Base-by-base conservation (phyloP, 2,329 filamentous ascomycete species). In the Cladophialophora yegresii region DNA sequence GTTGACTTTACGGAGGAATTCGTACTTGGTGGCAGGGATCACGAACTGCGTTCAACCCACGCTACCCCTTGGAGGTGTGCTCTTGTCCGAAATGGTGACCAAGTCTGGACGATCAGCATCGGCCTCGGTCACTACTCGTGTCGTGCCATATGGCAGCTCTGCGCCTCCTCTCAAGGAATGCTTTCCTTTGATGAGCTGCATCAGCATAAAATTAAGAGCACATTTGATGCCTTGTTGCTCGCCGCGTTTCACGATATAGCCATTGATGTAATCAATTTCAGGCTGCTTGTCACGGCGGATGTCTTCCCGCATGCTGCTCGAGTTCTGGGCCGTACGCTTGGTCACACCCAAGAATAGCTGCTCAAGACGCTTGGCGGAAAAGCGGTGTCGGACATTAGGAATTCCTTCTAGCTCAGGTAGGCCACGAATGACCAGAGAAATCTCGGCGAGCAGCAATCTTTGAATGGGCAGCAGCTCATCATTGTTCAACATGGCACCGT, bases 241-340 rank as follows among this genome's bases (percentile, higher is more conserved):
- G 0, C 90, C 95, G 47, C 89, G 84, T 57, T 81, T 83, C 33
- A 96, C 82, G 65, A 99, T 89, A 78, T 93, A 99, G 0, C 93
- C 93, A 74, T 96, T 97, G 70, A 93, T 84, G 72, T 89, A 96
- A 53, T 93, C 86, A 47, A 97, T 85, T 72, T 96, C 92, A 0
- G 91, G 92, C 63, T 81, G 77, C 66, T 79, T 78, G 1, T 90
- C 89, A 0, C 77, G 75, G 10, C 85, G 78, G 12, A 93, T 80
- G 71, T 89, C 86, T 59, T 84, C 82, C 5, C 90, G 79, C 86
- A 96, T 92, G 22, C 81, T 83, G 71, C 86, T 90, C 5, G 82
- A 79, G 58, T 87, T 85, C 61, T 83, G 77, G 12, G 81, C 80
- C 12, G 85, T 87, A 56, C 77, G 80, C 32, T 79, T 72, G 23